Evolutionary conservation across 768 basidiomycete species (phyloP).

Genomic region (Lactarius vividus): DNA sequence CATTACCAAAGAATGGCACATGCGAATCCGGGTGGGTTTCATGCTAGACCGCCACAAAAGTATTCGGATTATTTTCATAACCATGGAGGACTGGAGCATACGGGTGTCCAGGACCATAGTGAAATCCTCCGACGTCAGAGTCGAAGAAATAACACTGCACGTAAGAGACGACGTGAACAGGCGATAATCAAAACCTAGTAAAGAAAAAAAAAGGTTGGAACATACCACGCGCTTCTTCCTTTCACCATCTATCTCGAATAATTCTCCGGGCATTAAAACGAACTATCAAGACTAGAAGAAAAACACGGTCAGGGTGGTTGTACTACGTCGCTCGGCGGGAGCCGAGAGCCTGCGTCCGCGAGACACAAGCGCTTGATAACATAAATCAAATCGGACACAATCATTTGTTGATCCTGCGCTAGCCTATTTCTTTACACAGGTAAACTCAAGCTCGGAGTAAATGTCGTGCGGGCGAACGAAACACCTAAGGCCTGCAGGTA

Average conservation of each 20-base stretch:
- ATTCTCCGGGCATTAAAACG: conserved; percentile 33
- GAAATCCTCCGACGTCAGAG: conserved; percentile 98
- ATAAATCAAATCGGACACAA: neutral
- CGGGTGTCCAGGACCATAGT: conserved; percentile 98
- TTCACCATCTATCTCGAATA: conserved; percentile 54
- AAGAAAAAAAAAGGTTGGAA: conserved; percentile 27
- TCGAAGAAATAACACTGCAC: conserved; percentile 97
- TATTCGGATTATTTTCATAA: conserved; percentile 22
- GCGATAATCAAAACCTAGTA: neutral
- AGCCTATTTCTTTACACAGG: neutral
- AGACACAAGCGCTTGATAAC: conserved; percentile 9
- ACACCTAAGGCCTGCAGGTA: neutral
- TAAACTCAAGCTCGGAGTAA: neutral
- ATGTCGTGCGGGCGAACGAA: neutral
- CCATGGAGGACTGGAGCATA: conserved; percentile 36
- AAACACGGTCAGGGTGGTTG: conserved; percentile 3
- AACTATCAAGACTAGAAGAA: neutral
- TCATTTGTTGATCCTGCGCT: neutral
- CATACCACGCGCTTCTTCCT: conserved; percentile 87
- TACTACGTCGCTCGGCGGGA: conserved; percentile 14
- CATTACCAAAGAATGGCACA: conserved; percentile 99
- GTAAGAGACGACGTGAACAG: conserved; percentile 3
- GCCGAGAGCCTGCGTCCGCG: conserved; percentile 20
- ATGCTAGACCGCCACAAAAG: conserved; percentile 51
- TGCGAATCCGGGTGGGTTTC: conserved; percentile 97